phyloP scores from a whole-genome alignment of 2,329 filamentous ascomycete species.

The Dothiorella sarmentorum region DNA sequence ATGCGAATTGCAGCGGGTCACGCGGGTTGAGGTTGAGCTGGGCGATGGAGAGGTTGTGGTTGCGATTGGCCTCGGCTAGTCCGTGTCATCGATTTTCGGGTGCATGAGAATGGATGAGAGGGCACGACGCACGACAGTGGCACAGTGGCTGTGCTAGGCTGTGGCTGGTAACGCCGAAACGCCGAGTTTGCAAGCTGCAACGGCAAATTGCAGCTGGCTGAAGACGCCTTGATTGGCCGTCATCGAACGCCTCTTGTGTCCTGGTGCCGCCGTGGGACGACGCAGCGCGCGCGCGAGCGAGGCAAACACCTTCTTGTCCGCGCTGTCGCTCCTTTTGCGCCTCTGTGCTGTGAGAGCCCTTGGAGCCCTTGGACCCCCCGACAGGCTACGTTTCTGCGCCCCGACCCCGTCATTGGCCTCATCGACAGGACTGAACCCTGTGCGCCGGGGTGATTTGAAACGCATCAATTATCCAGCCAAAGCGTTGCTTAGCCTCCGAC shows the following conservation, averaged over 20 bases:
- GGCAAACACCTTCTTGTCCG: neutral
- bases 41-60: neutral
- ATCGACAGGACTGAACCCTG: neutral
- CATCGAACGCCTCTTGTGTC: neutral
- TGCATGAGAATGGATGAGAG: neutral
- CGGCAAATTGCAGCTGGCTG: neutral
- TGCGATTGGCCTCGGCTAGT: slow-evolving; percentile 7
- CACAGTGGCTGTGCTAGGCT: neutral
- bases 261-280: neutral
- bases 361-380: no score
- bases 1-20: neutral
- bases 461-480: slow-evolving; percentile 10
- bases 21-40: neutral
- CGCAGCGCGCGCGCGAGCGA: neutral
- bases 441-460: slow-evolving; percentile 12
- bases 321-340: neutral
- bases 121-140: no score
- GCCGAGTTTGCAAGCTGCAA: neutral
- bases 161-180: neutral
- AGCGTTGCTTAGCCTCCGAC: slow-evolving; percentile 15
- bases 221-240: neutral
- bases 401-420: slow-evolving; percentile 4
- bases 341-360: neutral
- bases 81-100: slow-evolving; percentile 16
- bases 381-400: neutral